A percentile compares a stretch with the other conserved stretches of the same genome.
phyloP scores from a whole-genome alignment of 176 grass and related monocot species.

The Phoenix dactylifera region DNA sequence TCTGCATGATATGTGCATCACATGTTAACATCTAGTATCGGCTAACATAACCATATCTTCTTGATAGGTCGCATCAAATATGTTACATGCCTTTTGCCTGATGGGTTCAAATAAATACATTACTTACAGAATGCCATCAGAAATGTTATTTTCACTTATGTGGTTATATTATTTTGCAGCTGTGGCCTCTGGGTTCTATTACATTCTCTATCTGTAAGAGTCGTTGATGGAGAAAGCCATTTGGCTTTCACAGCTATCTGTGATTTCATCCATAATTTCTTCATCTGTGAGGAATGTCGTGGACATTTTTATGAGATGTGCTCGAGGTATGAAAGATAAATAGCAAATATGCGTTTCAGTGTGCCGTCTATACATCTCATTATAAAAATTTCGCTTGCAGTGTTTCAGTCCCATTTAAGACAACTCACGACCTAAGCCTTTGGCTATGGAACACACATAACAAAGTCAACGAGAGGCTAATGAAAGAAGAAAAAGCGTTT shows the following conservation, averaged over 20 bases:
- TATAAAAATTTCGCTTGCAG: slow-evolving; percentile 36
- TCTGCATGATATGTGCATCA: too few species aligned
- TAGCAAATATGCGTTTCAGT: not conserved
- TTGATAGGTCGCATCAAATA: too few species aligned
- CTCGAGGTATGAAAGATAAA: slow-evolving; percentile 37
- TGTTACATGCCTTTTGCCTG: too few species aligned
- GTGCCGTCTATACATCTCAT: not conserved
- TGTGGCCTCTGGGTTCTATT: slow-evolving; percentile 92
- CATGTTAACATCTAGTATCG: too few species aligned
- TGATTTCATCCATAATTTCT: slow-evolving; percentile 97
- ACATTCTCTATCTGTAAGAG: slow-evolving; percentile 70
- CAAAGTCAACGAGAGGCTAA: slow-evolving; percentile 93
- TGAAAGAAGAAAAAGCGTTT: slow-evolving; percentile 76
- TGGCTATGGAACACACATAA: slow-evolving; percentile 95
- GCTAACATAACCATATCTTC: too few species aligned
- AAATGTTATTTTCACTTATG: not conserved
- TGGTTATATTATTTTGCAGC: slow-evolving; percentile 30
- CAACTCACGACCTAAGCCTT: slow-evolving; percentile 58
- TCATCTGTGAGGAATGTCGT: slow-evolving; percentile 90
- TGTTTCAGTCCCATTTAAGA: slow-evolving; percentile 68
- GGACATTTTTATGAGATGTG: slow-evolving; percentile 84
- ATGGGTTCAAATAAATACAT: too few species aligned
- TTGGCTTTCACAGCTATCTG: slow-evolving; percentile 67
- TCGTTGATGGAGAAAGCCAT: slow-evolving; percentile 84
- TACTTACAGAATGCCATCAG: too few species aligned